Conservation (phyloP, 345 rosid species). For the Citrus trifoliata region DNA sequence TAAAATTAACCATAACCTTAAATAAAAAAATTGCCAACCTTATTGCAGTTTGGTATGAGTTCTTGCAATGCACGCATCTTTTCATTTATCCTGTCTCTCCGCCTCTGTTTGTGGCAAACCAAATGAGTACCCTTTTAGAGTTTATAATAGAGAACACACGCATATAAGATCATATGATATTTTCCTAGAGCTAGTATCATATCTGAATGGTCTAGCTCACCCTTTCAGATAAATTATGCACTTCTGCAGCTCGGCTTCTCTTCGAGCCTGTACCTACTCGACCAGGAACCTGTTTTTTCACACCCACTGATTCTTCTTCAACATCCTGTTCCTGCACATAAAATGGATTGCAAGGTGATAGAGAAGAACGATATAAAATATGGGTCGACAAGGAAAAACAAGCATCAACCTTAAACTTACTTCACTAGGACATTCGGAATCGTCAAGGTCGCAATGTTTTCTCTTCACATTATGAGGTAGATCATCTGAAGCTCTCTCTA, state of each 20-base stretch:
- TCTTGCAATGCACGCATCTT: conserved; percentile 96
- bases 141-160: conserved; percentile 11
- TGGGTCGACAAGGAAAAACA: not conserved
- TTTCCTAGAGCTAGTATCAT: not conserved
- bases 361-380: conserved; percentile 3
- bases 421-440: conserved; percentile 66
- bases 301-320: conserved; percentile 62
- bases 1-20: not conserved
- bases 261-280: conserved; percentile 50
- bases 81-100: conserved; percentile 90
- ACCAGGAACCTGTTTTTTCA: conserved; percentile 40
- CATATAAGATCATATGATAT: not conserved
- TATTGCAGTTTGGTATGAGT: conserved; percentile 90
- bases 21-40: conserved; percentile 35
- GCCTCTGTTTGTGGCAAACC: conserved; percentile 49
- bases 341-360: not conserved
- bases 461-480: conserved; percentile 53
- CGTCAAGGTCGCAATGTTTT: conserved; percentile 53
- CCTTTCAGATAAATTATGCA: conserved; percentile 96
- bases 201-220: conserved; percentile 41
- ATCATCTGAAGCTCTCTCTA: conserved; percentile 54
- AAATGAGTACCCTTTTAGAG: conserved; percentile 13
- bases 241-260: conserved; percentile 93
- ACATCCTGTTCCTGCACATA: conserved; percentile 71
- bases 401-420: conserved; percentile 35